These are phyloP conservation scores for Rubroboletus satanas DNA, from an alignment of 768 basidiomycete genomes.

Conservation along the genomic window DNA sequence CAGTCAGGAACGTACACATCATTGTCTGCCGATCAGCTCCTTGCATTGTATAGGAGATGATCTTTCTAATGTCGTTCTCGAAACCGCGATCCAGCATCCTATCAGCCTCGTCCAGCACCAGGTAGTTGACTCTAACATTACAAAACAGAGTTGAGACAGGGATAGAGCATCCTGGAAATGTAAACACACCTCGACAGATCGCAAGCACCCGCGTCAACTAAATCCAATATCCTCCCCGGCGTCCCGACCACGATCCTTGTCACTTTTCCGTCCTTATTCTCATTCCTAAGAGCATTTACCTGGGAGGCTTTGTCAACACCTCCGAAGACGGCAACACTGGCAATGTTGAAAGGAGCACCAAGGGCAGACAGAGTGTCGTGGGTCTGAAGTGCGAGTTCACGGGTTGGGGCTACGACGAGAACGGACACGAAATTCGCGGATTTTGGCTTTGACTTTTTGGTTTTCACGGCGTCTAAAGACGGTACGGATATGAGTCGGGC, in stretches of 20 bases:
- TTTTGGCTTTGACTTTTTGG: constrained; percentile 30
- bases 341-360: constrained; percentile 70
- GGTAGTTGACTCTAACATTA: constrained; percentile 67
- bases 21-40: constrained; percentile 78
- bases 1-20: constrained; percentile 69
- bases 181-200: constrained; percentile 68
- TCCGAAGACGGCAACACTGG: constrained; percentile 86
- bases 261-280: constrained; percentile 44
- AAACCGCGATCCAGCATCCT: constrained; percentile 98
- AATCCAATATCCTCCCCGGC: constrained; percentile 88
- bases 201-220: constrained; percentile 83
- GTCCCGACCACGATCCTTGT: constrained; percentile 91
- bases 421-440: constrained; percentile 44
- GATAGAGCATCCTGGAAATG: background rate
- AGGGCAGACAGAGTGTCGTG: constrained; percentile 76
- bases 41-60: constrained; percentile 73
- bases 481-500: constrained; percentile 51
- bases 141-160: background rate
- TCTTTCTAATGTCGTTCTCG: constrained; percentile 92
- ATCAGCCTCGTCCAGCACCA: constrained; percentile 97
- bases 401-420: constrained; percentile 89
- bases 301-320: constrained; percentile 92
- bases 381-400: constrained; percentile 94
- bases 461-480: constrained; percentile 14
- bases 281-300: constrained; percentile 59